phyloP scores from a whole-genome alignment of 148 eudicot genomes.

The Rhododendron vialii region DNA sequence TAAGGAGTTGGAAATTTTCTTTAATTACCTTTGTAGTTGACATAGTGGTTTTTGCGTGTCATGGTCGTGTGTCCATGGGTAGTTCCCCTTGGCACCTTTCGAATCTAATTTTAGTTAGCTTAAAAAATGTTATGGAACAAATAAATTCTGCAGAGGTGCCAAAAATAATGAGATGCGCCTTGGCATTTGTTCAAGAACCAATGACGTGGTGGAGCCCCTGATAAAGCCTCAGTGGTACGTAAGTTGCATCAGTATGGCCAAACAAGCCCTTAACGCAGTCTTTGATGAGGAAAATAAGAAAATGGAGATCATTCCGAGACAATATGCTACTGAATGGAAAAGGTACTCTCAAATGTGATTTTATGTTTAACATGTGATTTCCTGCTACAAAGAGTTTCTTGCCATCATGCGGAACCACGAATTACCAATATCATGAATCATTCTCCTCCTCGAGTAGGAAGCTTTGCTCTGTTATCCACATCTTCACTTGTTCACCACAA shows the following conservation, averaged over 20 bases:
- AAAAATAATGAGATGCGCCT: conserved; percentile 90
- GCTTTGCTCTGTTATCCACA: not conserved
- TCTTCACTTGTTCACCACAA: too few species aligned
- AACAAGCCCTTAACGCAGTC: conserved; percentile 88
- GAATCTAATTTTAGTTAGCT: not conserved
- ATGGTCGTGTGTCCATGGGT: not conserved
- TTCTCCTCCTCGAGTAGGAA: not conserved
- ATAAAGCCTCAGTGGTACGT: conserved; percentile 99
- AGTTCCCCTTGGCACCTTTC: not conserved
- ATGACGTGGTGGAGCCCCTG: conserved; percentile 87
- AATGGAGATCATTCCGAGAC: conserved; percentile 78
- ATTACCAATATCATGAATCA: not conserved
- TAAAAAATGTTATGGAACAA: not conserved
- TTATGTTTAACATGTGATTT: not conserved
- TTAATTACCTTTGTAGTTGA: not conserved
- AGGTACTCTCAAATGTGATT: conserved; percentile 41
- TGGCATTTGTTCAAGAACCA: conserved; percentile 80
- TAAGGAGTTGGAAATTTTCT: not conserved
- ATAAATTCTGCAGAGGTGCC: conserved; percentile 38
- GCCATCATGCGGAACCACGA: not conserved
- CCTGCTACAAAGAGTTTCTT: not conserved
- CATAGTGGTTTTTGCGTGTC: not conserved
- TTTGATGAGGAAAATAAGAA: conserved; percentile 42
- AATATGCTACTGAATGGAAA: conserved; percentile 93
- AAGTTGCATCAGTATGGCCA: conserved; percentile 66